Evolutionary conservation across 176 grass and related monocot species (phyloP).

Genomic region (Otatea glauca): DNA sequence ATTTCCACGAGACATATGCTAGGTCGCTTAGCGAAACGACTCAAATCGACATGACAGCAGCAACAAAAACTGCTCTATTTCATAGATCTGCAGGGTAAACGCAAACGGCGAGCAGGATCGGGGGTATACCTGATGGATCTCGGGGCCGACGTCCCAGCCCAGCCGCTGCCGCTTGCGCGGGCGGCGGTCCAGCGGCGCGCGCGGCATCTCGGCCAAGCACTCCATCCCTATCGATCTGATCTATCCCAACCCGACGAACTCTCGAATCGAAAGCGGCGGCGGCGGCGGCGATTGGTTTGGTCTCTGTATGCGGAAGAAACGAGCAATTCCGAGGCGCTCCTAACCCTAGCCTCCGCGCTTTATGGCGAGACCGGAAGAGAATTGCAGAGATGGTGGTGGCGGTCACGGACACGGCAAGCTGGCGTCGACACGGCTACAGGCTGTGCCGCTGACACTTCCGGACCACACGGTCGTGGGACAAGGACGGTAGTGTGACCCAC

Average conservation of each 20-base stretch:
- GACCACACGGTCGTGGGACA: accelerated
- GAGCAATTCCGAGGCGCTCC: neutral
- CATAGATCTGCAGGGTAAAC: constrained; percentile 4
- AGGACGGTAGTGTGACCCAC: accelerated
- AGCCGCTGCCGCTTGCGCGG: constrained; percentile 87
- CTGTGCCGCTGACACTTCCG: neutral
- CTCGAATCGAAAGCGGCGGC: neutral
- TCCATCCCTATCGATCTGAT: constrained; percentile 56
- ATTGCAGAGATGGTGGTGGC: neutral
- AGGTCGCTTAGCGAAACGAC: neutral
- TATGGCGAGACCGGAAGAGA: constrained; percentile 17
- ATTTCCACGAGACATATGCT: neutral
- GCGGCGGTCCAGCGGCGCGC: constrained; percentile 71
- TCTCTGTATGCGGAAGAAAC: neutral
- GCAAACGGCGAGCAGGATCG: neutral
- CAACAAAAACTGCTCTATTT: neutral
- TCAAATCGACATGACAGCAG: neutral
- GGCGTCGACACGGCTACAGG: too few species aligned
- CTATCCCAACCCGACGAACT: neutral
- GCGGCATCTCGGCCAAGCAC: constrained; percentile 78
- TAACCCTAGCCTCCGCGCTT: constrained; percentile 51
- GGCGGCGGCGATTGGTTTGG: neutral
- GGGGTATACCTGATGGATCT: constrained; percentile 59
- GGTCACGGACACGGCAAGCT: neutral
- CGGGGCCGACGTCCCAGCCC: constrained; percentile 83